A percentile compares a stretch with the other conserved stretches of the same genome.
phyloP scores from a whole-genome alignment of 1,284 basidiomycete species.

The Boletus subluridellus region DNA sequence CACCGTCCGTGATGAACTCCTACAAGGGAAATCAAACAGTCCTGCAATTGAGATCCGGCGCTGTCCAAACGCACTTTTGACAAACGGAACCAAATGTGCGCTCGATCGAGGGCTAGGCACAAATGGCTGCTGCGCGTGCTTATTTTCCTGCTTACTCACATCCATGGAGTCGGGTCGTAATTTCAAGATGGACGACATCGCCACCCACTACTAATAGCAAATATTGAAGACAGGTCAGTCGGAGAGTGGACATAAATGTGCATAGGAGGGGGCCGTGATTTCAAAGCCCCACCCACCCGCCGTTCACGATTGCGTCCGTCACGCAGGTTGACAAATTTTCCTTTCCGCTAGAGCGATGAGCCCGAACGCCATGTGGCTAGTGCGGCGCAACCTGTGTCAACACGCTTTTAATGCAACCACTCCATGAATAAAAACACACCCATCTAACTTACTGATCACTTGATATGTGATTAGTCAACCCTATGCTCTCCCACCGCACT shows the following conservation, averaged over 20 bases:
- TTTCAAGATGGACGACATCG: conserved; percentile 52
- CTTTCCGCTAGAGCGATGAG: conserved; percentile 68
- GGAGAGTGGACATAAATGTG: conserved; percentile 30
- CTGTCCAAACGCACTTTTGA: conserved; percentile 45
- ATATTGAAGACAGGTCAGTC: conserved; percentile 25
- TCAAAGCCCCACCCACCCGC: conserved; percentile 39
- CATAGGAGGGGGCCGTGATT: conserved; percentile 52
- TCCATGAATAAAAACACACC: conserved; percentile 39
- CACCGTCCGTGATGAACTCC: conserved; percentile 69
- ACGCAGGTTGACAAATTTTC: conserved; percentile 64
- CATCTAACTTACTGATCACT: conserved; percentile 73
- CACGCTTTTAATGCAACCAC: not conserved
- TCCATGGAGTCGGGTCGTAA: conserved; percentile 81
- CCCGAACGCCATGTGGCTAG: conserved; percentile 66
- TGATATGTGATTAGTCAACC: conserved; percentile 58
- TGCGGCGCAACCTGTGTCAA: conserved; percentile 5
- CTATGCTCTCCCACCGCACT: conserved; percentile 62
- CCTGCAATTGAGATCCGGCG: not conserved
- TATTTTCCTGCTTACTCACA: conserved; percentile 37
- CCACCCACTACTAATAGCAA: conserved; percentile 34
- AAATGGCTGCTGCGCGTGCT: conserved; percentile 5
- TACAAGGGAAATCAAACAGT: not conserved
- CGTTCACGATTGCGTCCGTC: conserved; percentile 35
- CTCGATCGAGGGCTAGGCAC: conserved; percentile 53
- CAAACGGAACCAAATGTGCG: conserved; percentile 70